Percentiles rank a stretch among this genome's conserved stretches.
Conservation (phyloP, 768 basidiomycete species). For the Tylopilus balloui region DNA sequence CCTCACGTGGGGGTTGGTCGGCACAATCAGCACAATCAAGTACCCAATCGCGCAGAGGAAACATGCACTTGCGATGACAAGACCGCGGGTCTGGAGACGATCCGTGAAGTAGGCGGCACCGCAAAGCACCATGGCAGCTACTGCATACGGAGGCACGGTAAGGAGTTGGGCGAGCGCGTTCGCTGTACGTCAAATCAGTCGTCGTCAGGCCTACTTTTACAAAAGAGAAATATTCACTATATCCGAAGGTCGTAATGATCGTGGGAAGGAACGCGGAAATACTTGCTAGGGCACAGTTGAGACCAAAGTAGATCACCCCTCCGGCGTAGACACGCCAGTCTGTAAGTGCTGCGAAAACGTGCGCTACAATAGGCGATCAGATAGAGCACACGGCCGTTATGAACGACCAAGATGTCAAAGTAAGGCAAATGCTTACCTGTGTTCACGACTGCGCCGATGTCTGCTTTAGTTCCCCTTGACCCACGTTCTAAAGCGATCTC, state of each 20-base stretch:
- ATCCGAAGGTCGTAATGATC: constrained; percentile 70
- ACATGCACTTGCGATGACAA: constrained; percentile 31
- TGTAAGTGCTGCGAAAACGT: constrained; percentile 55
- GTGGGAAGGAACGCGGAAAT: constrained; percentile 82
- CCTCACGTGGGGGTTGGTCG: constrained; percentile 51
- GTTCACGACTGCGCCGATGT: constrained; percentile 60
- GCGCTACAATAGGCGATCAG: constrained; percentile 38
- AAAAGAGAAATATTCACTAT: constrained; percentile 44
- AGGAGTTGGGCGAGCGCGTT: constrained; percentile 65
- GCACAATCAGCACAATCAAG: constrained; percentile 54
- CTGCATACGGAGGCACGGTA: constrained; percentile 79
- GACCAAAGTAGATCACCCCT: constrained; percentile 73
- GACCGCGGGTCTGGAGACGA: constrained; percentile 55
- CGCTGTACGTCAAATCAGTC: constrained; percentile 34
- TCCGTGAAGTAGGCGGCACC: constrained; percentile 60
- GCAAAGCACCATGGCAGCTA: constrained; percentile 60
- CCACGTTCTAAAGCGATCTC: constrained; percentile 62
- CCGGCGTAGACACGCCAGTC: constrained; percentile 71
- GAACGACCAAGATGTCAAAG: not conserved
- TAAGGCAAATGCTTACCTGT: constrained; percentile 39
- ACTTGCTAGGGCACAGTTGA: constrained; percentile 73
- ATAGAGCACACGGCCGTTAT: not conserved
- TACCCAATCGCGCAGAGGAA: constrained; percentile 44
- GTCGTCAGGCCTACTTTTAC: not conserved
- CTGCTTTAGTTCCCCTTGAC: constrained; percentile 62